Conservation (phyloP, 306 rosid genomes). For the Rosa chinensis region DNA sequence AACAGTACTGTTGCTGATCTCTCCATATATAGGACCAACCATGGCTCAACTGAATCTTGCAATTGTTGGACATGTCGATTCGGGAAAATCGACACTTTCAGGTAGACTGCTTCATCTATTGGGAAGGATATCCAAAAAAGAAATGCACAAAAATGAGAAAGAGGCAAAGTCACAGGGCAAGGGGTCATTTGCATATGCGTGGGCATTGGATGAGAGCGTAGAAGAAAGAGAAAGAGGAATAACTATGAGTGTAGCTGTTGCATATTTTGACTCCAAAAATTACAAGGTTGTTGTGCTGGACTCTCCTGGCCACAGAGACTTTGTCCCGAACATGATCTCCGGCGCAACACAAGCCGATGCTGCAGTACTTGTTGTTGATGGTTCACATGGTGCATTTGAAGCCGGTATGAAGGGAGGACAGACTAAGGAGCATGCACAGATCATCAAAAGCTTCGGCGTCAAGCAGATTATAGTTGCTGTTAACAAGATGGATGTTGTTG, state of each 20-base stretch:
- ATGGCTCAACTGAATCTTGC: conserved; percentile 92
- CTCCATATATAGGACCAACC: not conserved
- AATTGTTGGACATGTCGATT: conserved; percentile 95
- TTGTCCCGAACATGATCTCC: conserved; percentile 94
- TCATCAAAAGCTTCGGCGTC: conserved; percentile 93
- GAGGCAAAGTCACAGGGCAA: conserved; percentile 91
- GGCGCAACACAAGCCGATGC: conserved; percentile 98
- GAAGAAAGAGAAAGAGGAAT: conserved; percentile 98
- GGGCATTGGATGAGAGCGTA: conserved; percentile 93
- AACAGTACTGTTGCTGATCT: too few species aligned
- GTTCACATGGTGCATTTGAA: conserved; percentile 86
- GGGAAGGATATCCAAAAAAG: conserved; percentile 80
- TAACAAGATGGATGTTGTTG: conserved; percentile 89
- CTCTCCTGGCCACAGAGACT: conserved; percentile 97
- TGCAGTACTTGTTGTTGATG: conserved; percentile 86
- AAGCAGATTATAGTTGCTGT: conserved; percentile 84
- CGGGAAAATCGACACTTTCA: conserved; percentile 97
- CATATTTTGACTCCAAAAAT: conserved; percentile 82
- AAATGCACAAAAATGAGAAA: conserved; percentile 93
- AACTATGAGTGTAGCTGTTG: conserved; percentile 96
- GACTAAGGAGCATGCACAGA: conserved; percentile 93
- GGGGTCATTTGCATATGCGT: conserved; percentile 95
- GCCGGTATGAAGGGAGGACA: conserved; percentile 87
- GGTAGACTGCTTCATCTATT: conserved; percentile 77
- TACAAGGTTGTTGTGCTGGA: conserved; percentile 90